Evolutionary conservation across 257 asterid species (phyloP), one percentile per base, ranked within the genome.

Genomic region (Phtheirospermum japonicum): DNA sequence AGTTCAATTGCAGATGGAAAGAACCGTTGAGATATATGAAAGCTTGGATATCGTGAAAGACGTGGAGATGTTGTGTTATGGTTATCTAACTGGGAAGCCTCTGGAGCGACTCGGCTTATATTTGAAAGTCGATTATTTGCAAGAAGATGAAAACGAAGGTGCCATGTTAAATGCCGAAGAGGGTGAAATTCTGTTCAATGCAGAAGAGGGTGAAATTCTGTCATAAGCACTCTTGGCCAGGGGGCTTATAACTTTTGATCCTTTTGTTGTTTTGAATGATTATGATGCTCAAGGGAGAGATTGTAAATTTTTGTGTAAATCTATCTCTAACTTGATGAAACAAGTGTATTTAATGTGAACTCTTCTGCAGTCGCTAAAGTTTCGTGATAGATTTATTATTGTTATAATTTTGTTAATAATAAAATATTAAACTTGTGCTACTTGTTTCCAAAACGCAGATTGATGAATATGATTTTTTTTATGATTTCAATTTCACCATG

Each of bases 131-230:
- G 91, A 76, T 12, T 58, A 52, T 57, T 56, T 79, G 68, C 73
- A 34, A 28, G 97, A 86, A 57, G 94, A 31, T 5, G 61, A 56
- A 16, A 80, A 74, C 0, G 78, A 68, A 32, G 82, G 72, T 18
- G 33, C 62, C 5, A 10, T 26, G 50, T 52, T 77, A 68, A 54
- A 36, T 23, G 74, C 43, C 20, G 95, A 84, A 71, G 95, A 86
- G 57, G 94, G 91, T 7, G 95, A 86, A 67, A 89, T 83, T 32
- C 49, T 77, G n/a, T 57, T 0, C n/a, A n/a, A n/a, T n/a, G n/a
- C n/a, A n/a, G 28, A 23, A 23, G 28, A 23, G 28, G 28, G 28
- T 23, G 28, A 23, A 23, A 23, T 23, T 23, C 3, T 23, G 28
- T 23, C 28, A 23, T 23, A 23, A 23, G 28, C 28, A 23, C 3